Evolutionary conservation across 2,329 filamentous ascomycete genomes (phyloP).

Genomic region (Ceratocystis huliohia): DNA sequence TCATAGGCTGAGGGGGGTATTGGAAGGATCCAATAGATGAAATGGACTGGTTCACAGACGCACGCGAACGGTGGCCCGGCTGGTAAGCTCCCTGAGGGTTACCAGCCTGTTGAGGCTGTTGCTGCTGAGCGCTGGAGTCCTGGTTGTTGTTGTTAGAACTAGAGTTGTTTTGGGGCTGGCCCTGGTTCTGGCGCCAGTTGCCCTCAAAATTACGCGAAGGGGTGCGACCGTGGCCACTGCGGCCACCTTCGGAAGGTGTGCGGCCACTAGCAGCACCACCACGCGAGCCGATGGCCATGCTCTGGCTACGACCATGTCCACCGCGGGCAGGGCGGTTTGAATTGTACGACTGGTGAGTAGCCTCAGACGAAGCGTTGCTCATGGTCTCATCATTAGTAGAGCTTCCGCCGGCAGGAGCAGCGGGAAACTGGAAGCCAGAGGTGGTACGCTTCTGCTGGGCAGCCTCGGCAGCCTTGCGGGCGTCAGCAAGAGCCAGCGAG

Average conservation of each 20-base stretch:
- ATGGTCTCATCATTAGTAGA: conserved; percentile 42
- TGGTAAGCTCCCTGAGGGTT: conserved; percentile 52
- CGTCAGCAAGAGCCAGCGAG: conserved; percentile 85
- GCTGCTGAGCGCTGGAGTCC: conserved; percentile 20
- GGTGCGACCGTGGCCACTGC: conserved; percentile 68
- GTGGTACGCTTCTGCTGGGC: conserved; percentile 95
- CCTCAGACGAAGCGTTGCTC: conserved; percentile 28
- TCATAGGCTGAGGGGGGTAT: conserved; percentile 74
- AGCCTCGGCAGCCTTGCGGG: conserved; percentile 92
- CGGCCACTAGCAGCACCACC: conserved; percentile 45
- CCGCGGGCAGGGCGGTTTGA: conserved; percentile 43
- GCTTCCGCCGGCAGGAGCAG: conserved; percentile 50
- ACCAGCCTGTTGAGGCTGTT: conserved; percentile 40
- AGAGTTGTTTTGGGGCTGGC: conserved; percentile 33
- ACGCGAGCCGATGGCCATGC: conserved; percentile 67
- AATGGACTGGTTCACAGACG: conserved; percentile 68
- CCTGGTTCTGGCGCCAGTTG: conserved; percentile 74
- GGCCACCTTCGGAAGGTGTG: conserved; percentile 57
- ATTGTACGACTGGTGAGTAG: conserved; percentile 27
- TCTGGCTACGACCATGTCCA: conserved; percentile 69
- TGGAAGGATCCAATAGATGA: conserved; percentile 76
- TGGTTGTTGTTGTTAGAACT: conserved; percentile 4
- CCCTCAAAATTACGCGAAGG: conserved; percentile 91
- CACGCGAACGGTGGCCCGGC: conserved; percentile 76
- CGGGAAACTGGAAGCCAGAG: conserved; percentile 87